Evolutionary conservation across 768 basidiomycete species (phyloP), one percentile per base, ranked within the genome.

Genomic region (Neoboletus subvelutipes): DNA sequence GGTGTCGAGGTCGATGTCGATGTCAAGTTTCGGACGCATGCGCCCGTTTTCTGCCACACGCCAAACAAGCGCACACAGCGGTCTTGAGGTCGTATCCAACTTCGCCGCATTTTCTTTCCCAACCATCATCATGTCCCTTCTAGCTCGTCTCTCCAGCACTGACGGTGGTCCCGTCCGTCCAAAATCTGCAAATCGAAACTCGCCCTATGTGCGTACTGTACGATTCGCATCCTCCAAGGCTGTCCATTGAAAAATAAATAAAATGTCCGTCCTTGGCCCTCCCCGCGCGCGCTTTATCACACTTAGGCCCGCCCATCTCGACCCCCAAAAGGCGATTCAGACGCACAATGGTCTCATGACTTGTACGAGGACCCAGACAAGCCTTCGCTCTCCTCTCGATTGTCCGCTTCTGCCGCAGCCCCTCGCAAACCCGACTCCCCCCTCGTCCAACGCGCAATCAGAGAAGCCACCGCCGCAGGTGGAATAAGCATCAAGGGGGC

Each of bases 261-360:
- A 62, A 58, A 49, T 57, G 5, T 33, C 46, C 33, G 22, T 50
- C 50, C 45, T 50, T 58, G 45, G 43, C 57, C 45, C 43, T 26
- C 29, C 26, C 24, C 50, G 43, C 41, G 4, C 43, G 9, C 55
- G 40, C 58, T 52, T 18, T 29, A 24, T 26, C 45, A 8, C 47
- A 43, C 40, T 29, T 37, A 72, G 76, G 65, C 48, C 51, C 73
- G 72, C 33, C 77, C 83, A 70, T 77, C 74, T 59, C 83, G 85
- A 48, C 71, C 79, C 39, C 78, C 85, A 33, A 88, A 86, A 67
- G 85, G 86, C 68, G 82, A 90, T 65, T 66, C 83, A 40, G 83
- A 90, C 60, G 76, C 79, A 20, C 76, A 76, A 40, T 90, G 88
- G 88, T 78, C 85, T 40, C 88, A 90, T 64, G 88, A 90, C 69